phyloP scores from a whole-genome alignment of 345 rosid genomes.

The Linum usitatissimum region DNA sequence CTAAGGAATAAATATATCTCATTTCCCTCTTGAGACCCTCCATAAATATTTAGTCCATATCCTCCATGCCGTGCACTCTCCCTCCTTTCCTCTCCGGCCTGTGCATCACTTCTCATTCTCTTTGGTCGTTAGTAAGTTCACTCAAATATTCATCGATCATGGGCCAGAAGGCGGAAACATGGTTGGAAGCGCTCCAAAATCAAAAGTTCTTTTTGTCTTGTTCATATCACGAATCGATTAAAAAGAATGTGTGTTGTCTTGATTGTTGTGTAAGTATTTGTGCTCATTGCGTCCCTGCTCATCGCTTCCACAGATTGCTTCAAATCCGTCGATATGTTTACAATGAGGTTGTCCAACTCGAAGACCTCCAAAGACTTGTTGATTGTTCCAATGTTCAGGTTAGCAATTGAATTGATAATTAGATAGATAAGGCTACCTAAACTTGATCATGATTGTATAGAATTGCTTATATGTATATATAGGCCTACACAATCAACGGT shows the following conservation, averaged over 20 bases:
- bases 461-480: not conserved
- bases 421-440: too few relatives aligned
- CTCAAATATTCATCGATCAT: not conserved
- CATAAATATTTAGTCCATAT: not conserved
- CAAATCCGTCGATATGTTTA: constrained; percentile 91
- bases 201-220: constrained; percentile 88
- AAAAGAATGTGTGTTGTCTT: constrained; percentile 63
- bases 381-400: constrained; percentile 79
- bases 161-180: constrained; percentile 28
- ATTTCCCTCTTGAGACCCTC: not conserved
- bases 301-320: constrained; percentile 49
- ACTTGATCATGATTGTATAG: not conserved
- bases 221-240: constrained; percentile 42
- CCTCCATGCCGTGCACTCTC: not conserved
- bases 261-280: constrained; percentile 73
- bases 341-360: constrained; percentile 60
- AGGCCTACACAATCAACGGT: constrained; percentile 74
- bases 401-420: constrained; percentile 5
- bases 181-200: constrained; percentile 50
- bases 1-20: not conserved
- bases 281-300: constrained; percentile 68
- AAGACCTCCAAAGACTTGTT: constrained; percentile 57
- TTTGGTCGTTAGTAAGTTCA: too few relatives aligned
- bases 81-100: not conserved
- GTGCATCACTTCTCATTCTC: not conserved